These are phyloP conservation scores for Trametes meyenii DNA, from an alignment of 768 basidiomycete species.

Conservation along the genomic window DNA sequence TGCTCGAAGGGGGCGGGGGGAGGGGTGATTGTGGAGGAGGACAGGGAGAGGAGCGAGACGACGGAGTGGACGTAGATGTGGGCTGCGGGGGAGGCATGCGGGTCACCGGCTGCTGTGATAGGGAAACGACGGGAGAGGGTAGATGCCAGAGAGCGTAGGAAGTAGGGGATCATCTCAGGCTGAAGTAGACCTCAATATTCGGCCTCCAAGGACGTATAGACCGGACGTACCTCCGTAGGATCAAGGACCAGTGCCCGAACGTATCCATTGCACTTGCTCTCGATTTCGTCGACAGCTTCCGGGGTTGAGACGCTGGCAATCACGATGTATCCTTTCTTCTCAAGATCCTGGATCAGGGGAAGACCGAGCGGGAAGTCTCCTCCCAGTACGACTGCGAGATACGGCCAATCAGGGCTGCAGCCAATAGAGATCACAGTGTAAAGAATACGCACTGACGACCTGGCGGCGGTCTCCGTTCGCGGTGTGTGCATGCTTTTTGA, in stretches of 20 bases:
- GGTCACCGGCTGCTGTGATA: conserved; percentile 76
- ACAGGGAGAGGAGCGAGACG: conserved; percentile 72
- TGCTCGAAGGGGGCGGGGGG: conserved; percentile 69
- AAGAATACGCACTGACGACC: conserved; percentile 44
- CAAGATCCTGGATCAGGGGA: conserved; percentile 74
- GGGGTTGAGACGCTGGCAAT: conserved; percentile 76
- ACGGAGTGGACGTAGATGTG: conserved; percentile 77
- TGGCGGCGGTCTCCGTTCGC: conserved; percentile 44
- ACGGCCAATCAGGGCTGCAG: conserved; percentile 9
- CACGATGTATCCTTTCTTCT: conserved; percentile 81
- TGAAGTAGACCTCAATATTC: conserved; percentile 32
- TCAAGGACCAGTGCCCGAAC: conserved; percentile 82
- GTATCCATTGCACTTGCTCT: conserved; percentile 70
- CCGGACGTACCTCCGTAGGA: conserved; percentile 63
- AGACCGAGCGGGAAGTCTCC: conserved; percentile 74
- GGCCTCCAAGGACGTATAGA: conserved; percentile 1
- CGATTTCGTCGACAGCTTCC: conserved; percentile 65
- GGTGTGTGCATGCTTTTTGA: conserved; percentile 30
- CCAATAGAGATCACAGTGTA: conserved; percentile 4
- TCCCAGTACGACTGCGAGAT: conserved; percentile 69
- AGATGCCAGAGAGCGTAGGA: conserved; percentile 80
- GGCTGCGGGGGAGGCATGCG: conserved; percentile 65
- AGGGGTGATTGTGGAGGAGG: conserved; percentile 37
- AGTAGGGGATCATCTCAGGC: conserved; percentile 73
- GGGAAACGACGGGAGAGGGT: conserved; percentile 85